Base-by-base conservation (phyloP, 1,139 yeast genomes). In the Sugiyamaella paludigena region DNA sequence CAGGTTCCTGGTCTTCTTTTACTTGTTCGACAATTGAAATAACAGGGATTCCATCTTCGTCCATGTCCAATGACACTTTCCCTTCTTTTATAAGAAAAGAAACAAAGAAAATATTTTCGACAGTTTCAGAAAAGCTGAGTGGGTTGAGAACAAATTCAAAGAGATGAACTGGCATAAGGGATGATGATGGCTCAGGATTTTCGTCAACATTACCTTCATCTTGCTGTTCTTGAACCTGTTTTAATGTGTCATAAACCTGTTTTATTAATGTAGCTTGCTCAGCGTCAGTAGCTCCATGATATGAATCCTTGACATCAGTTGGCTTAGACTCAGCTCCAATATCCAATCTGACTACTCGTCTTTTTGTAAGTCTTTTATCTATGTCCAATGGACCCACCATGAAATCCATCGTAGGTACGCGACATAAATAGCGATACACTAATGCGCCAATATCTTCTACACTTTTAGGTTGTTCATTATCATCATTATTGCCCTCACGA, bases 51-150 rank as follows among this genome's bases (percentile, higher is more conserved):
- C 79, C 86, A 36, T 77, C 70, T 1, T 72, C 74, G 58, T 77
- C 81, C 36, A 58, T 44, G 29, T 56, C 59, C 33, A 88, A 59
- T 36, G 73, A 70, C 29, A 88, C 66, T 57, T 75, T 79, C 1
- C 87, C 91, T 59, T 87, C 95, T 59, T 83, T 79, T 4, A 88
- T 78, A 43, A 91, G 70, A 61, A 89, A 89, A 64, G 95, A 85
- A 1, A 87, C 76, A 61, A 83, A 86, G 62, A 89, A 91, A 57
- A 91, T 69, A 62, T 87, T 88, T 62, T 91, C 97, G 4, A 89
- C 81, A 4, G 92, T 79, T 62, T 85, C 91, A 1, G 85, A 75
- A 66, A 84, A 91, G 5, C 92, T 83, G 7, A 68, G 49, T 0
- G 96, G 96, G 61, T 91, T 81, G 34, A 89, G 72, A 51, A 87